Evolutionary conservation across 2,329 filamentous ascomycete species (phyloP), one percentile per base, ranked within the genome.

Genomic region (Alternaria arbusti): DNA sequence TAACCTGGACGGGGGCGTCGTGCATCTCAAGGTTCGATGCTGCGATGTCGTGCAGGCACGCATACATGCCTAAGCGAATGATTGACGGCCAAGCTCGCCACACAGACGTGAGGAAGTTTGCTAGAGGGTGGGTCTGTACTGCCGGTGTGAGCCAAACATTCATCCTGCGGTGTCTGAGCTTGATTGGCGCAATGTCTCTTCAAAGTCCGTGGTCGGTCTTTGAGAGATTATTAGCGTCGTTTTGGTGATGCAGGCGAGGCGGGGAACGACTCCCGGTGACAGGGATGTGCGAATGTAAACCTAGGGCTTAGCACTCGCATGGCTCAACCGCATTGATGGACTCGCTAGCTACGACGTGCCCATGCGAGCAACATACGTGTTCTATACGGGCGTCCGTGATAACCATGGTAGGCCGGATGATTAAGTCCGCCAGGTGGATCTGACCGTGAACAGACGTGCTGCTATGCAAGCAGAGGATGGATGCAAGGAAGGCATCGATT

Each of bases 171-270:
- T 59, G 25, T 26, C 49, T 44, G 46, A 40, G 44, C 28, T 25
- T 66, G 63, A 70, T 68, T 66, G 68, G 68, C 59, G 57, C 58
- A 32, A 52, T 59, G 51, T 63, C 58, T 54, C 60, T 69, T 65
- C 45, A 54, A 63, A 52, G 65, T 66, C 63, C 61, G 57, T 60
- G 54, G 65, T 66, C 63, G 63, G 57, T 60, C 54, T 63, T 57
- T 55, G 30, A 25, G 60, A 63, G 36, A 12, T 32, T 30, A 46
- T 63, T 70, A 69, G 59, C 58, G 52, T 55, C 23, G 54, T 58
- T 59, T 52, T 63, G 51, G 57, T 51, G 51, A 49, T 65, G 64
- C 66, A 65, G 28, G 40, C 45, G 40, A 52, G 52, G 43, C 68
- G 66, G 68, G 68, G 67, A 66, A 68, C 45, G 40, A 46, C 54